Conservation (phyloP, 1,139 yeast species). For the Hanseniaspora gamundiae region DNA sequence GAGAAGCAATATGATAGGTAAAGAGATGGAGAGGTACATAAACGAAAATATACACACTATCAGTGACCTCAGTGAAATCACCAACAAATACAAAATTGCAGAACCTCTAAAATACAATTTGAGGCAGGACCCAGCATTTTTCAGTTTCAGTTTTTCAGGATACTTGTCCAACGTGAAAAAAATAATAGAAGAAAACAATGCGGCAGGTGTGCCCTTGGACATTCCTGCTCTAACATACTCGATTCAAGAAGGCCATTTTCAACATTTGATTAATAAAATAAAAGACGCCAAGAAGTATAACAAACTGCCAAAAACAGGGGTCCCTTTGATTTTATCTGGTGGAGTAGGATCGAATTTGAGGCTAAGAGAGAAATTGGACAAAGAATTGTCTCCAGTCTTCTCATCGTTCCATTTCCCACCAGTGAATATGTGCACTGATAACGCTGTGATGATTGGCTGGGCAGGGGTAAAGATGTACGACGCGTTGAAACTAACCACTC, state of each 20-base stretch:
- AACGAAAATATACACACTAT: slow-evolving; percentile 23
- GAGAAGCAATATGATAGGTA: slow-evolving; percentile 74
- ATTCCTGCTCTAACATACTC: slow-evolving; percentile 41
- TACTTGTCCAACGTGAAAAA: slow-evolving; percentile 41
- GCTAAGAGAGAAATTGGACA: slow-evolving; percentile 40
- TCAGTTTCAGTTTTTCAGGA: slow-evolving; percentile 65
- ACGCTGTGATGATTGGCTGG: slow-evolving; percentile 95
- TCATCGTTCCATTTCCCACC: slow-evolving; percentile 51
- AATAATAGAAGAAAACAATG: slow-evolving; percentile 14
- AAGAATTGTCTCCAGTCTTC: slow-evolving; percentile 24
- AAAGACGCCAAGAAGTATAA: slow-evolving; percentile 15
- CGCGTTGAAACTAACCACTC: slow-evolving; percentile 34
- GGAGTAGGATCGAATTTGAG: slow-evolving; percentile 78
- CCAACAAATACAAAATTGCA: slow-evolving; percentile 26
- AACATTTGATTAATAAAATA: slow-evolving; percentile 57
- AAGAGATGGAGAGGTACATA: slow-evolving; percentile 57
- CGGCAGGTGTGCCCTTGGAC: slow-evolving; percentile 11
- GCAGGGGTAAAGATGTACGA: slow-evolving; percentile 87
- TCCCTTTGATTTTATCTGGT: slow-evolving; percentile 74
- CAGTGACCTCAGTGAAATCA: slow-evolving; percentile 11
- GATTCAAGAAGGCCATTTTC: slow-evolving; percentile 55
- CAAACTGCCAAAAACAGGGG: slow-evolving; percentile 25
- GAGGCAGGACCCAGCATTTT: not conserved
- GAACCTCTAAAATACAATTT: slow-evolving; percentile 10
- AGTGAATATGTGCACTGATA: slow-evolving; percentile 72